These are phyloP conservation scores for Oryza coarctata DNA, from an alignment of 176 grass and related monocot species.

Conservation along the genomic window DNA sequence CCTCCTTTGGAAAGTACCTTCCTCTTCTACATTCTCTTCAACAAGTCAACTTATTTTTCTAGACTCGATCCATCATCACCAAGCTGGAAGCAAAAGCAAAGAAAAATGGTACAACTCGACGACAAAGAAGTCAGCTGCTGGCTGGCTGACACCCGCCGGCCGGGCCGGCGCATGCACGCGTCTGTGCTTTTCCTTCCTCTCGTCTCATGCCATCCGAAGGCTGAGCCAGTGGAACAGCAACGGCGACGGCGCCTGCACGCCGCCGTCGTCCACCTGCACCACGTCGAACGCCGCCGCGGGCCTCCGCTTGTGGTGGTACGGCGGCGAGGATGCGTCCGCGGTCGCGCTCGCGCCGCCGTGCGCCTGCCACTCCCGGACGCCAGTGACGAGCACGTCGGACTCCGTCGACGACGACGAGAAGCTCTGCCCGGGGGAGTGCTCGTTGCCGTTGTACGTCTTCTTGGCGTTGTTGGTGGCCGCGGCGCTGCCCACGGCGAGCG, in stretches of 20 bases:
- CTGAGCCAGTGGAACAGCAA: slow-evolving; percentile 63
- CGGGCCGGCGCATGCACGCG: neutral
- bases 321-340: slow-evolving; percentile 11
- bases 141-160: slow-evolving; percentile 20
- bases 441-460: slow-evolving; percentile 52
- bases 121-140: neutral
- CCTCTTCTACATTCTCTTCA: slow-evolving; percentile 6
- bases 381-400: slow-evolving; percentile 37
- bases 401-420: slow-evolving; percentile 75
- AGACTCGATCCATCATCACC: slow-evolving; percentile 23
- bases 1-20: neutral
- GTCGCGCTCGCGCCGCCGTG: neutral
- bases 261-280: slow-evolving; percentile 37
- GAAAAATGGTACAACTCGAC: slow-evolving; percentile 10
- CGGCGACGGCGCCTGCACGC: slow-evolving; percentile 39
- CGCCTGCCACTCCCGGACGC: slow-evolving; percentile 44
- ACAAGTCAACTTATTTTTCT: slow-evolving; percentile 31
- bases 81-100: slow-evolving; percentile 26
- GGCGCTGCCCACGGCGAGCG: slow-evolving; percentile 54
- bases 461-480: slow-evolving; percentile 7
- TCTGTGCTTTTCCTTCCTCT: neutral
- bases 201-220: slow-evolving; percentile 66
- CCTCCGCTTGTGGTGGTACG: slow-evolving; percentile 28
- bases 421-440: slow-evolving; percentile 44
- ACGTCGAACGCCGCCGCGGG: slow-evolving; percentile 28